Evolutionary conservation across 2,329 filamentous ascomycete genomes (phyloP).

Genomic region (Fusarium pininemorale): DNA sequence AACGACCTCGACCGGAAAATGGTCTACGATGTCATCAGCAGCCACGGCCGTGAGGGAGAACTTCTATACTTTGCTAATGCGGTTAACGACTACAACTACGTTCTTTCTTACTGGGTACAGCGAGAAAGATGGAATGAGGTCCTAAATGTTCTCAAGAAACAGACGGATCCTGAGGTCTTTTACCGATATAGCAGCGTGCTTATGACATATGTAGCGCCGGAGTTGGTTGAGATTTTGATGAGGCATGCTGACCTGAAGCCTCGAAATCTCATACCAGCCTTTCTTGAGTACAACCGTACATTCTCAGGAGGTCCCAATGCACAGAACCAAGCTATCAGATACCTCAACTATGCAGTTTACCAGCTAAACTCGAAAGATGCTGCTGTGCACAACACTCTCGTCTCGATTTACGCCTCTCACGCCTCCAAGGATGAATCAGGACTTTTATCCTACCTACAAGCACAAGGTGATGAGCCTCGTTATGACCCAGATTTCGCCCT

Average conservation of each 20-base stretch:
- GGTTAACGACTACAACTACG: conserved; percentile 92
- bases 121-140: conserved; percentile 91
- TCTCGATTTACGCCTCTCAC: conserved; percentile 93
- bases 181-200: conserved; percentile 98
- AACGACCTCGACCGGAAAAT: conserved; percentile 89
- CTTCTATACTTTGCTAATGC: conserved; percentile 89
- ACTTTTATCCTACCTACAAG: conserved; percentile 87
- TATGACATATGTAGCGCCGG: conserved; percentile 85
- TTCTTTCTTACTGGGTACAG: conserved; percentile 96
- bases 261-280: conserved; percentile 87
- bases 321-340: conserved; percentile 92
- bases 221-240: conserved; percentile 95
- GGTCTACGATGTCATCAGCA: conserved; percentile 94
- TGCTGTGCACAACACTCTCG: conserved; percentile 94
- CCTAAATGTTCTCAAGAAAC: conserved; percentile 87
- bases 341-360: conserved; percentile 93
- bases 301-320: conserved; percentile 69
- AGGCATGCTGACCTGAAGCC: conserved; percentile 86
- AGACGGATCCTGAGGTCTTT: conserved; percentile 91
- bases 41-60: conserved; percentile 93
- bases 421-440: conserved; percentile 84
- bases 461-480: conserved; percentile 84
- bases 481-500: conserved; percentile 98
- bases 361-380: conserved; percentile 81
- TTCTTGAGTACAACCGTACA: conserved; percentile 91